A percentile compares a stretch with the other conserved stretches of the same genome.
phyloP scores from a whole-genome alignment of 768 basidiomycete genomes.

The Omphalotus guepiniiformis region DNA sequence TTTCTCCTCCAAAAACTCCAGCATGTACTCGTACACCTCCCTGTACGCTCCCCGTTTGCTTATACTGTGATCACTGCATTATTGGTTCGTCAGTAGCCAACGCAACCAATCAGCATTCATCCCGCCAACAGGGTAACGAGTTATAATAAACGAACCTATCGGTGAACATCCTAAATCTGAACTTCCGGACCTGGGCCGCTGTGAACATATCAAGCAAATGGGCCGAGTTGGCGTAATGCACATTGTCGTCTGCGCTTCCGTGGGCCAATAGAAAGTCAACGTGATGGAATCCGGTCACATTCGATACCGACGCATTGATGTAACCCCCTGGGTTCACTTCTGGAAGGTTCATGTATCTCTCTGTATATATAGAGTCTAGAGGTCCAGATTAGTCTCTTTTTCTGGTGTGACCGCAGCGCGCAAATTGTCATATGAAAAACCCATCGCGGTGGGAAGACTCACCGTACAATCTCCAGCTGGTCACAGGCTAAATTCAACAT shows the following conservation, averaged over 20 bases:
- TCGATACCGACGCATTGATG: constrained; percentile 79
- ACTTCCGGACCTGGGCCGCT: constrained; percentile 60
- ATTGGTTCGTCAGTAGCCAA: constrained; percentile 10
- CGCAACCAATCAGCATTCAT: constrained; percentile 15
- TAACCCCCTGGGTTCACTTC: constrained; percentile 81
- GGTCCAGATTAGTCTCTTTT: too few species aligned
- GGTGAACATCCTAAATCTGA: constrained; percentile 93
- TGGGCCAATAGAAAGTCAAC: constrained; percentile 84
- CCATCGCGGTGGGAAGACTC: constrained; percentile 18
- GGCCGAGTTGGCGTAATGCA: constrained; percentile 90
- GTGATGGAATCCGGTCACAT: constrained; percentile 82
- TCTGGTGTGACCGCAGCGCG: too few species aligned
- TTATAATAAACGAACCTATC: constrained; percentile 60
- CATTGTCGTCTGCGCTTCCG: constrained; percentile 95
- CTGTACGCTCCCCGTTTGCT: constrained; percentile 67
- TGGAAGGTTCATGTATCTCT: constrained; percentile 93
- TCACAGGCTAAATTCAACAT: constrained; percentile 60
- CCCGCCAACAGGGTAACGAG: constrained; percentile 13
- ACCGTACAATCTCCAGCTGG: constrained; percentile 83
- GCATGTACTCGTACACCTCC: constrained; percentile 87
- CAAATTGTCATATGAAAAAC: neutral
- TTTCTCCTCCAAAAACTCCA: constrained; percentile 79
- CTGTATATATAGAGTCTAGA: constrained; percentile 92
- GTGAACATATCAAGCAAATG: constrained; percentile 94
- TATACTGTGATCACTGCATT: constrained; percentile 75